Evolutionary conservation across 2,329 filamentous ascomycete species (phyloP), one percentile per base, ranked within the genome.

Genomic region (Aureobasidium uvarum): DNA sequence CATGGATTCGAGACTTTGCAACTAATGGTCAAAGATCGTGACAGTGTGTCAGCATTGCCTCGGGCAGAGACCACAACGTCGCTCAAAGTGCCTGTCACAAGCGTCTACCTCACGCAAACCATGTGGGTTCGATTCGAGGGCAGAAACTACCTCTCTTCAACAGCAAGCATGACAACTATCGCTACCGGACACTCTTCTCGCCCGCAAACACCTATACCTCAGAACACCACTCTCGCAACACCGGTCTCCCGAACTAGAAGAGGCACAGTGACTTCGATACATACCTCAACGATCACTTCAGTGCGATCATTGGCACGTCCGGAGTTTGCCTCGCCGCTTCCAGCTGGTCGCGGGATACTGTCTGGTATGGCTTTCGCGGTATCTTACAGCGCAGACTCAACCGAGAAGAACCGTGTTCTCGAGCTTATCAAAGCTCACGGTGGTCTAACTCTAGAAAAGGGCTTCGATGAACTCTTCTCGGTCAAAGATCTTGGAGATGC

Each of bases 291-390:
- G 4, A 46, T 64, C 8, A 48, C 46, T n/a, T 62, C 65, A 5
- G 62, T 50, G 16, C 51, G 59, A 23, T 51, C 63, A 11, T 14
- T 59, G 33, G 28, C 65, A 18, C 63, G 66, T 6, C 31, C 60
- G 11, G 63, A 56, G 13, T 67, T 68, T n/a, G 58, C 58, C 16
- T 56, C 67, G 1, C 36, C 51, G 43, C 66, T 66, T 31, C 73
- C 73, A 33, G 70, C 73, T 48, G 67, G 67, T 5, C 68, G 52
- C 69, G 79, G 80, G 2, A 68, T 96, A 0, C 96, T 98, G 71
- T 78, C 84, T 1, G 86, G 88, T 48, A 96, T 97, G 92, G 86
- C 86, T 0, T 97, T 98, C 76, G 92, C 92, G 0, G 84, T 96
- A 13, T 94, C 92, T 0, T 91, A 92, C 68, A 78, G 78, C 10